Evolutionary conservation across 1,284 basidiomycete species (phyloP).

Genomic region (Salmacisia buchloeana): DNA sequence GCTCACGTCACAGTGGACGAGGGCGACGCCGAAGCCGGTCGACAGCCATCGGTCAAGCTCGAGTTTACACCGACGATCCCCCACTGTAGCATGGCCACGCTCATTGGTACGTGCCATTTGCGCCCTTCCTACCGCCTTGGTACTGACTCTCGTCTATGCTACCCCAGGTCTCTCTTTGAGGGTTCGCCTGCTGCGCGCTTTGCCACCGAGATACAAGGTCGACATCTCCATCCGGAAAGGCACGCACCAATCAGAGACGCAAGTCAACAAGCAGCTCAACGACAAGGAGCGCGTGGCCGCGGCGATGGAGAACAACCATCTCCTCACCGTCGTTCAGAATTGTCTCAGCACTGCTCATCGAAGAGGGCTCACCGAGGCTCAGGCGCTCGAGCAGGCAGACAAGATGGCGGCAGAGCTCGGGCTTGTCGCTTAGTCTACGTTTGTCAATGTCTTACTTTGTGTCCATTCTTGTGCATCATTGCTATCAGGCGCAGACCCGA

Average conservation of each 20-base stretch:
- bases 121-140: neutral
- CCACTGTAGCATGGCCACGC: conserved; percentile 94
- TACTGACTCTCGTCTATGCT: neutral
- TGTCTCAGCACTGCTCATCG: conserved; percentile 63
- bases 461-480: too few relatives aligned
- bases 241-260: conserved; percentile 88
- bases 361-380: conserved; percentile 41
- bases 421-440: conserved; percentile 2
- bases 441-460: neutral
- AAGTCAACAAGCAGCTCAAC: conserved; percentile 97
- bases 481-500: too few relatives aligned
- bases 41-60: conserved; percentile 57
- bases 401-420: conserved; percentile 14
- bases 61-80: conserved; percentile 84
- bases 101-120: conserved; percentile 69
- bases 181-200: conserved; percentile 78
- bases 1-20: conserved; percentile 71
- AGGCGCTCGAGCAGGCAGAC: conserved; percentile 14
- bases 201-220: conserved; percentile 88
- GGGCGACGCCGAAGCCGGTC: conserved; percentile 23
- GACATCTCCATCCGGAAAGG: conserved; percentile 89
- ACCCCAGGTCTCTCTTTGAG: conserved; percentile 77
- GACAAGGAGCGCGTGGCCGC: conserved; percentile 98
- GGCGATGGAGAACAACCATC: conserved; percentile 82
- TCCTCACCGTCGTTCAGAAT: conserved; percentile 82